Percentiles rank a stretch among this genome's conserved stretches.
Evolutionary conservation across 768 basidiomycete genomes (phyloP).

Genomic region (Suillus cothurnatus): DNA sequence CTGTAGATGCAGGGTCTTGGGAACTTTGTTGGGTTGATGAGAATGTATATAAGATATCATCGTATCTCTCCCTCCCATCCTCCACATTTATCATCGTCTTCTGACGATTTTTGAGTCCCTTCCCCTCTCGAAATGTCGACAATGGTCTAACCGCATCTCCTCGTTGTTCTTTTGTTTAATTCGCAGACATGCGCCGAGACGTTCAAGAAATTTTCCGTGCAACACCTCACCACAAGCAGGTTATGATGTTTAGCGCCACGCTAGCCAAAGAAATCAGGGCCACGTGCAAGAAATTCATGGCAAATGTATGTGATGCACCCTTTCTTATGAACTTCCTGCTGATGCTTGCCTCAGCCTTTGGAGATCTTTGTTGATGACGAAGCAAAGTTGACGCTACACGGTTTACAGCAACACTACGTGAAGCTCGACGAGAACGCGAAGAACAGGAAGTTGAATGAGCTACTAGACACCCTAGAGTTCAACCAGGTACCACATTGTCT

Average conservation of each 20-base stretch:
- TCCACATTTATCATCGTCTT: constrained; percentile 31
- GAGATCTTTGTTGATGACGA: constrained; percentile 99
- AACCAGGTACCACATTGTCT: constrained; percentile 68
- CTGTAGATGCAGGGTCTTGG: constrained; percentile 42
- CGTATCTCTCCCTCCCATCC: neutral
- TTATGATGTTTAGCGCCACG: constrained; percentile 99
- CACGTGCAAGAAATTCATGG: constrained; percentile 99
- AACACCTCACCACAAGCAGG: constrained; percentile 99
- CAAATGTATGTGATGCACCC: constrained; percentile 66
- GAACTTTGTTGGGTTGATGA: constrained; percentile 37
- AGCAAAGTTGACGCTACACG: constrained; percentile 96
- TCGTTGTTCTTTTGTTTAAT: constrained; percentile 44
- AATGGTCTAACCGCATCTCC: constrained; percentile 64
- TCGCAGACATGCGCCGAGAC: constrained; percentile 98
- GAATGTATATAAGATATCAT: constrained; percentile 8
- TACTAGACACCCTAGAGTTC: constrained; percentile 95
- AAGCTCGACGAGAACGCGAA: constrained; percentile 94
- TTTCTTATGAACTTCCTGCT: neutral
- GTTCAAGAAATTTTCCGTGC: constrained; percentile 99
- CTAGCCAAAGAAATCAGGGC: constrained; percentile 94
- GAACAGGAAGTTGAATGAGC: constrained; percentile 95
- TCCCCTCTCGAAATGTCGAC: constrained; percentile 54
- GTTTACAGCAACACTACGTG: constrained; percentile 97
- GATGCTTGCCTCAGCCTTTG: constrained; percentile 64
- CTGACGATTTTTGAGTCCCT: constrained; percentile 47